These are phyloP conservation scores for Orobanche coerulescens DNA, from an alignment of 257 asterid genomes.

Conservation along the genomic window DNA sequence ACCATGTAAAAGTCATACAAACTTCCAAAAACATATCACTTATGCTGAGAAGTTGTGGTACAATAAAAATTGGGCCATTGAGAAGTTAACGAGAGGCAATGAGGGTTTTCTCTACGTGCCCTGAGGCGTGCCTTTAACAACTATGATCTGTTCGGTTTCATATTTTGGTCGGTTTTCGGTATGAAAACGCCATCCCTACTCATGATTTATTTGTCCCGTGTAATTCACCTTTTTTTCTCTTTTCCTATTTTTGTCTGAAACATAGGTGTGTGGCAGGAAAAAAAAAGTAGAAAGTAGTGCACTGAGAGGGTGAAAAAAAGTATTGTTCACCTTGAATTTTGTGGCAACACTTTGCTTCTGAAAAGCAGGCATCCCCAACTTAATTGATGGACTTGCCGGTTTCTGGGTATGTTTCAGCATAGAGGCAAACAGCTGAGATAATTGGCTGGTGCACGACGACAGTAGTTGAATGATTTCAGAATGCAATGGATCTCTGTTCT, in stretches of 20 bases:
- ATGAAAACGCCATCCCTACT: too few species aligned
- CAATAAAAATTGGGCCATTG: background rate
- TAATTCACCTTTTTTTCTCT: background rate
- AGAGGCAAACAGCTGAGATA: slow-evolving; percentile 53
- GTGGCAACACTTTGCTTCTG: slow-evolving; percentile 71
- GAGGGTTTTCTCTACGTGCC: too few species aligned
- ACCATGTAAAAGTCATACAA: slow-evolving; percentile 20
- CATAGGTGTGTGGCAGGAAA: background rate
- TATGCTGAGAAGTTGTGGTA: slow-evolving; percentile 5
- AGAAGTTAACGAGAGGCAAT: slow-evolving; percentile 3
- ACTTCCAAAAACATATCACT: background rate
- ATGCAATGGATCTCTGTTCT: slow-evolving; percentile 75
- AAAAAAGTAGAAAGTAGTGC: background rate
- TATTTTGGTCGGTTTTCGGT: too few species aligned
- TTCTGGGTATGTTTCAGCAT: slow-evolving; percentile 29
- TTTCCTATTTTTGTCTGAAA: background rate
- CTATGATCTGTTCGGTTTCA: too few species aligned
- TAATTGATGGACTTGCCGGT: slow-evolving; percentile 28
- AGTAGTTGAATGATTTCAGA: slow-evolving; percentile 62
- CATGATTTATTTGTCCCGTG: background rate
- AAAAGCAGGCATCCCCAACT: slow-evolving; percentile 33
- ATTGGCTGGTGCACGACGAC: slow-evolving; percentile 46
- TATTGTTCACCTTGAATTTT: slow-evolving; percentile 68
- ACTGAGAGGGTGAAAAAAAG: background rate
- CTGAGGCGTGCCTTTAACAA: too few species aligned